Conservation (phyloP, 345 rosid species). For the sweet orange (Citrus sinensis) region DVS_A1.0 CM039163.1:50648001-50648500, state of each 20-base stretch:
- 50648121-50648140: neutral
- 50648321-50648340: conserved; percentile 78
- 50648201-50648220: neutral
- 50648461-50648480: conserved; percentile 58
- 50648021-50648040: conserved; percentile 31
- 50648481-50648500: neutral
- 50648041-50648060: conserved; percentile 34
- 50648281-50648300: conserved; percentile 6
- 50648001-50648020: conserved; percentile 35
- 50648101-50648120: neutral
- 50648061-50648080: conserved; percentile 34
- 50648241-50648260: no score
- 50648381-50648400: conserved; percentile 76
- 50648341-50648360: conserved; percentile 90
- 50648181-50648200: neutral
- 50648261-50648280: neutral
- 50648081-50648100: conserved; percentile 45
- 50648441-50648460: conserved; percentile 82
- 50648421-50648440: conserved; percentile 77
- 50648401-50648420: conserved; percentile 87
- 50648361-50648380: conserved; percentile 64
- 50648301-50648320: conserved; percentile 52
- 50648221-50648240: neutral
- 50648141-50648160: neutral
- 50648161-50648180: neutral